These are phyloP conservation scores for Dendrothele bispora DNA, from an alignment of 768 basidiomycete genomes.

Conservation along the genomic window DNA sequence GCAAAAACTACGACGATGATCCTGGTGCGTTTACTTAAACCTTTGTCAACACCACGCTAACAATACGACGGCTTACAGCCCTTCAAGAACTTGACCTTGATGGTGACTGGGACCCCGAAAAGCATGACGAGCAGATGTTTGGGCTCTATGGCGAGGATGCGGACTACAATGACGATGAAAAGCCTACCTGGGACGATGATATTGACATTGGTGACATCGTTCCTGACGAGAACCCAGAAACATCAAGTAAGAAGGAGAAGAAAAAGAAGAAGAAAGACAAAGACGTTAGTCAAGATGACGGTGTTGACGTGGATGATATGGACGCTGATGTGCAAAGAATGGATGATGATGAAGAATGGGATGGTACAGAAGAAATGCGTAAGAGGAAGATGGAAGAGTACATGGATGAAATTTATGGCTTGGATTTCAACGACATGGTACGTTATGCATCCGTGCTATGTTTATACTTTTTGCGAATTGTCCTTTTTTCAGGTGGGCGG, in stretches of 20 bases:
- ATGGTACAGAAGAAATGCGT: constrained; percentile 88
- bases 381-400: constrained; percentile 82
- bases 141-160: constrained; percentile 63
- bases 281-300: constrained; percentile 41
- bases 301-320: constrained; percentile 59
- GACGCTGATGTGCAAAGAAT: constrained; percentile 42
- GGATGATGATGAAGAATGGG: constrained; percentile 68
- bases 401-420: constrained; percentile 86
- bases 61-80: constrained; percentile 34
- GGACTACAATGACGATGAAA: constrained; percentile 45
- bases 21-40: constrained; percentile 24
- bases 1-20: constrained; percentile 43
- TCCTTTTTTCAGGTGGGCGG: constrained; percentile 67
- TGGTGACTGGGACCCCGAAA: constrained; percentile 87
- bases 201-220: constrained; percentile 75
- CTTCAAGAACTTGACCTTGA: constrained; percentile 80
- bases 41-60: background rate
- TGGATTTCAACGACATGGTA: constrained; percentile 97
- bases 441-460: constrained; percentile 22
- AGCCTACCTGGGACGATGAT: constrained; percentile 92
- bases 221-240: constrained; percentile 34
- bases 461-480: background rate
- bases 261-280: constrained; percentile 56
- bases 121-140: constrained; percentile 83
- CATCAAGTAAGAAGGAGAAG: constrained; percentile 45